These are phyloP conservation scores for Phaeotremella fagi DNA, from an alignment of 768 basidiomycete species.

Conservation along the genomic window DNA sequence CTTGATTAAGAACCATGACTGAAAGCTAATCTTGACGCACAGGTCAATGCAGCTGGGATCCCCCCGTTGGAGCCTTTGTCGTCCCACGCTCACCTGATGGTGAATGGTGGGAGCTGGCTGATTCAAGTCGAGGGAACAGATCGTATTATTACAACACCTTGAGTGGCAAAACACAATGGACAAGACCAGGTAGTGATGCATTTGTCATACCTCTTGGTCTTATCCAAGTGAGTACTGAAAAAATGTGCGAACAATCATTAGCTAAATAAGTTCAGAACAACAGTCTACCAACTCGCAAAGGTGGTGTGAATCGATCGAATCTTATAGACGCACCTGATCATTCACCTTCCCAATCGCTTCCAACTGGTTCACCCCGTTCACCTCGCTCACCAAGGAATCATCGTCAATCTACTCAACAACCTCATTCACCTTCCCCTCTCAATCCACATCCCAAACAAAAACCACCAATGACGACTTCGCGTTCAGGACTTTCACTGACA, in stretches of 20 bases:
- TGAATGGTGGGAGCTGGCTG: constrained; percentile 93
- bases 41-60: constrained; percentile 88
- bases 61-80: constrained; percentile 81
- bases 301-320: background rate
- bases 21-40: constrained; percentile 53
- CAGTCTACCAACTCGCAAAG: constrained; percentile 6
- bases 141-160: constrained; percentile 94
- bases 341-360: background rate
- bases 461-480: background rate
- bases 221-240: constrained; percentile 58
- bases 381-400: background rate
- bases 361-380: background rate
- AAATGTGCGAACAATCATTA: constrained; percentile 6
- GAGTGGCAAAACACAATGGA: constrained; percentile 87
- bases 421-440: background rate
- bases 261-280: constrained; percentile 12
- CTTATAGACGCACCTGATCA: background rate
- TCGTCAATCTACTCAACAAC: too few species aligned
- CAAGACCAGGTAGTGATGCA: constrained; percentile 62
- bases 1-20: background rate
- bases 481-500: background rate
- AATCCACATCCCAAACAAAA: background rate
- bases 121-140: constrained; percentile 74
- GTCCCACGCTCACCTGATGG: constrained; percentile 77
- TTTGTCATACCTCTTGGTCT: constrained; percentile 88